A percentile compares a stretch with the other conserved stretches of the same genome.
Conservation (phyloP, 225 moss, liverwort and hornwort genomes). For the Sphagnum contortum region DNA sequence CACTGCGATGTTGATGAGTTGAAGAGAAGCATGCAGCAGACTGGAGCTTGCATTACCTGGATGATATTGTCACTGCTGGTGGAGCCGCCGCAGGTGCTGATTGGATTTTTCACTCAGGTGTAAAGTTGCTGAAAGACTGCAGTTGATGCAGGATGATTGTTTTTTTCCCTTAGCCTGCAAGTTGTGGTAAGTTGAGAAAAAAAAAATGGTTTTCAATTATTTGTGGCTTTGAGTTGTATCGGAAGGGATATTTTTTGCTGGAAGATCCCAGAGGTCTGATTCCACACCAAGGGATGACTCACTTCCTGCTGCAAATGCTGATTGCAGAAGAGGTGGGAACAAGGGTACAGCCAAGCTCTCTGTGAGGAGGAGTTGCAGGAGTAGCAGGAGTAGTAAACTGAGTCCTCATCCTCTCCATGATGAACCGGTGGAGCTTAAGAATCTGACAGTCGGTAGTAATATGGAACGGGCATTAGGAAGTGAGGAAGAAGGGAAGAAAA, state of each 20-base stretch:
- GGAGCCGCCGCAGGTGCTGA: no score
- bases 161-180: no score
- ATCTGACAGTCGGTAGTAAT: constrained; percentile 9
- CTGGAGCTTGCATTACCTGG: no score
- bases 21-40: no score
- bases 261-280: constrained; percentile 4
- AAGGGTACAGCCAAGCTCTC: constrained; percentile 9
- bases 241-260: constrained; percentile 28
- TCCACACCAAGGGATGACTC: constrained; percentile 13
- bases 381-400: constrained; percentile 10
- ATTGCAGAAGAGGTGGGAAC: background rate
- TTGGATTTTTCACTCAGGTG: no score
- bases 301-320: constrained; percentile 6
- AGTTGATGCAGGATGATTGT: no score
- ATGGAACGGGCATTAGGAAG: constrained; percentile 10
- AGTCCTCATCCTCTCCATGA: constrained; percentile 6
- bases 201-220: no score
- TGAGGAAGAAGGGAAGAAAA: constrained; percentile 25
- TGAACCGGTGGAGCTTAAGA: constrained; percentile 8
- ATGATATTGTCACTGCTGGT: no score
- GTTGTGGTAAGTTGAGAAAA: no score
- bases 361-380: constrained; percentile 17
- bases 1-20: no score
- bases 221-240: no score
- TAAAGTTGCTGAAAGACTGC: no score